Evolutionary conservation across 1,139 yeast species (phyloP), one percentile per base, ranked within the genome.

Genomic region (Lodderomyces orthopsilosis): DNA sequence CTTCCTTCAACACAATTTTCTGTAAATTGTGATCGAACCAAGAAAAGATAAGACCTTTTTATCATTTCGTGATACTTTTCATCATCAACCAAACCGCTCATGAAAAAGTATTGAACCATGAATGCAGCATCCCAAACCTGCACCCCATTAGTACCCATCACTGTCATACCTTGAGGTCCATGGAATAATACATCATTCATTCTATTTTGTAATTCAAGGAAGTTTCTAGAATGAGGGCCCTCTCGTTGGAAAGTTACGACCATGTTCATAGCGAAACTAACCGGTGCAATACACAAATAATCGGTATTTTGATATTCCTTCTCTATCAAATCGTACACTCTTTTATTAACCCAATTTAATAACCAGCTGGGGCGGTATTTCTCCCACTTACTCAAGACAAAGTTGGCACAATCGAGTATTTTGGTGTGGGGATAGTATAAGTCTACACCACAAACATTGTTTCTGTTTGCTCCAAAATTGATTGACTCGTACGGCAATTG

Each of bases 101-200:
- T 70, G 47, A 88, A 83, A 50, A 81, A 77, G 56, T 89, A 89
- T 58, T 94, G 98, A 24, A 93, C 71, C 53, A 87, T 85, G 64
- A 94, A 93, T 0, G 97, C 91, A 17, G 84, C 84, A 62, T 94
- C 99, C 98, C 99, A 94, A 1, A 86, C 91, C 62, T 94, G 99
- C 0, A 89, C 90, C 23, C 99, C 99, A 62, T 94, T 94, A 0
- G 99, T 94, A 8, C 99, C 99, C 87, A 87, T 88, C 45, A 88
- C 85, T 4, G 93, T 81, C 83, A 93, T 76, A 2, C 99, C 99
- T 58, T 85, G 87, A 0, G 93, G 85, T 0, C 96, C 94, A 65
- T 85, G 85, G 64, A 87, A 91, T 44, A 89, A 57, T 33, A 81
- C 82, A 56, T 93, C 98, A 40, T 82, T 77, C 70, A 88, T 80